phyloP scores from a whole-genome alignment of 352 stramenopile species.

The Lagenidium giganteum region DNA sequence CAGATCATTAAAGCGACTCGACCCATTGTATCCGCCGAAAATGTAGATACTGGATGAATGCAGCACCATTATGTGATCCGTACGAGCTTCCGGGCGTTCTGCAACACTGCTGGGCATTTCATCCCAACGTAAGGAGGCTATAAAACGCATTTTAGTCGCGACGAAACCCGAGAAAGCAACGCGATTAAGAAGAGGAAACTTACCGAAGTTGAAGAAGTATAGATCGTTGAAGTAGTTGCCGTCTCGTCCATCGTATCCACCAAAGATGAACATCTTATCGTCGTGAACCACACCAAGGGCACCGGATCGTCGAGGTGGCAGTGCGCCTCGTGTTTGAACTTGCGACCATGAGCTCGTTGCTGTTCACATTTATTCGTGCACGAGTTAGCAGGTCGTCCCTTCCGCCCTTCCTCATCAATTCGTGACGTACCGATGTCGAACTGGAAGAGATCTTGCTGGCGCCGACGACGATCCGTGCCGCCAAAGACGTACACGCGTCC shows the following conservation, averaged over 20 bases:
- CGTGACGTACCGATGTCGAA: conserved; percentile 60
- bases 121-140: conserved; percentile 56
- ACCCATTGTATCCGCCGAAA: conserved; percentile 86
- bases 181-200: neutral
- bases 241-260: conserved; percentile 85
- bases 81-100: conserved; percentile 67
- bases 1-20: conserved; percentile 78
- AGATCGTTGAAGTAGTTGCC: conserved; percentile 89
- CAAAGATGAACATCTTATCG: conserved; percentile 87
- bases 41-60: conserved; percentile 79
- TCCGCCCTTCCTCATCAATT: neutral
- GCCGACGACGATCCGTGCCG: conserved; percentile 68
- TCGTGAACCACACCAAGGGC: conserved; percentile 77
- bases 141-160: neutral
- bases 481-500: conserved; percentile 81
- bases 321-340: conserved; percentile 50
- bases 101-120: conserved; percentile 66
- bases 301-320: conserved; percentile 70
- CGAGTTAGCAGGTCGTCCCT: conserved; percentile 1
- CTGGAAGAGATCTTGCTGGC: conserved; percentile 84
- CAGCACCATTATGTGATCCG: conserved; percentile 86
- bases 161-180: neutral
- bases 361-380: conserved; percentile 13
- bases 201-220: conserved; percentile 85
- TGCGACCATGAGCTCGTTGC: conserved; percentile 63